These are phyloP conservation scores for Xylaria venustula DNA, from an alignment of 495 filamentous ascomycete species.

Conservation along the genomic window DNA sequence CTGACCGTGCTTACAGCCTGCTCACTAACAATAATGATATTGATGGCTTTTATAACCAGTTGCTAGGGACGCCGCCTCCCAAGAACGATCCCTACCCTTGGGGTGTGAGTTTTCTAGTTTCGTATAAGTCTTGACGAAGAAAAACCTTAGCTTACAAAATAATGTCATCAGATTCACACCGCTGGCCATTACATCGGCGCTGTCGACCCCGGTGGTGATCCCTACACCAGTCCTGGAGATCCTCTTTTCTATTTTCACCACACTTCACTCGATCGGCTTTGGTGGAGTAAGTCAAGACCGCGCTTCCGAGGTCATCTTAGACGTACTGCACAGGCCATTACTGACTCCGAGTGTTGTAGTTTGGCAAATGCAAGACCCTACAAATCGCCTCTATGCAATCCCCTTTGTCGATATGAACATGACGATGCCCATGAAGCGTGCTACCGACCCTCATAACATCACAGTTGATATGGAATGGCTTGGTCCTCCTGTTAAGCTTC, in stretches of 20 bases:
- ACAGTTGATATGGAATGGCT: slow-evolving; percentile 36
- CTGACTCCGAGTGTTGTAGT: not conserved
- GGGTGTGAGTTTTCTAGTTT: slow-evolving; percentile 30
- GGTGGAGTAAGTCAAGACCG: slow-evolving; percentile 43
- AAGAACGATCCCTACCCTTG: slow-evolving; percentile 38
- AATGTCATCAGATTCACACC: slow-evolving; percentile 48
- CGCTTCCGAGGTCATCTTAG: no score
- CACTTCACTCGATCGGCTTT: slow-evolving; percentile 55
- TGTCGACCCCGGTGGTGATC: slow-evolving; percentile 59
- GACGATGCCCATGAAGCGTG: slow-evolving; percentile 22
- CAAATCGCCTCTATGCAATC: slow-evolving; percentile 23
- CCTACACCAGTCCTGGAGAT: slow-evolving; percentile 49
- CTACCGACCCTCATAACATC: slow-evolving; percentile 23
- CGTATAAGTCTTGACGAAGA: not conserved
- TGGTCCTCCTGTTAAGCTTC: slow-evolving; percentile 28
- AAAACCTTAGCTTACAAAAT: slow-evolving; percentile 23
- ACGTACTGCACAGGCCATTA: no score
- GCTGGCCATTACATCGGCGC: slow-evolving; percentile 61
- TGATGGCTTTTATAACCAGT: slow-evolving; percentile 51
- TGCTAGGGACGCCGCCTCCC: slow-evolving; percentile 44
- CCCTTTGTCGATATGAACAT: slow-evolving; percentile 19
- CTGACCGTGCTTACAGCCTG: slow-evolving; percentile 44
- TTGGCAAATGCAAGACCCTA: slow-evolving; percentile 53
- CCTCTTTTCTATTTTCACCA: slow-evolving; percentile 61
- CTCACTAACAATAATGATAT: slow-evolving; percentile 48